phyloP scores from a whole-genome alignment of 2,329 filamentous ascomycete species.

The Aspergillus sp. region DNA sequence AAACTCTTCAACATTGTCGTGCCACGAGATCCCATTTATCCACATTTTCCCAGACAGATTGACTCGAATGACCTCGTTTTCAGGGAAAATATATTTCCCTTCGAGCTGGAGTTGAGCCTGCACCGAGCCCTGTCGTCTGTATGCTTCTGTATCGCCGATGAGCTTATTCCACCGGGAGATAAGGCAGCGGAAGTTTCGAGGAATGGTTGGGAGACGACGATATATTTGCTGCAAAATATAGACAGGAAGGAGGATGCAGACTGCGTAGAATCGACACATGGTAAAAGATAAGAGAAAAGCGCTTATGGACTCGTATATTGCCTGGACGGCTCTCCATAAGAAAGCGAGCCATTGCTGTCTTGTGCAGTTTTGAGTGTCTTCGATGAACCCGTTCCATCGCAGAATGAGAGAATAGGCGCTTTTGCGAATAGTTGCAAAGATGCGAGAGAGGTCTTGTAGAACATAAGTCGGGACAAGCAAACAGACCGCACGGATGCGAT shows the following conservation, averaged over 20 bases:
- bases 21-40: not conserved
- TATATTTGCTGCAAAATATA: not conserved
- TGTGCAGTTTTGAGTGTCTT: not conserved
- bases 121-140: not conserved
- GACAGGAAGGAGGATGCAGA: not conserved
- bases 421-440: not conserved
- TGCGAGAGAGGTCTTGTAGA: not conserved
- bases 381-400: not conserved
- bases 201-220: not conserved
- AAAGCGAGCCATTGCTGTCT: not conserved
- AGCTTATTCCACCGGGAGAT: not conserved
- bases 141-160: not conserved
- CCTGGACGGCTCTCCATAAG: not conserved
- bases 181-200: not conserved
- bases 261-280: not conserved
- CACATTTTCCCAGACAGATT: not conserved
- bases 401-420: not conserved
- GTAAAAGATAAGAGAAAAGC: not conserved
- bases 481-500: not conserved
- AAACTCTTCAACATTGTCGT: not conserved
- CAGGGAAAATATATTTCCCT: not conserved
- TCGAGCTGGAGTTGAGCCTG: not conserved
- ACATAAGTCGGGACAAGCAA: not conserved
- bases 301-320: not conserved
- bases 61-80: not conserved